Conservation (phyloP, 345 rosid genomes). For the Aethionema arabicum region DNA sequence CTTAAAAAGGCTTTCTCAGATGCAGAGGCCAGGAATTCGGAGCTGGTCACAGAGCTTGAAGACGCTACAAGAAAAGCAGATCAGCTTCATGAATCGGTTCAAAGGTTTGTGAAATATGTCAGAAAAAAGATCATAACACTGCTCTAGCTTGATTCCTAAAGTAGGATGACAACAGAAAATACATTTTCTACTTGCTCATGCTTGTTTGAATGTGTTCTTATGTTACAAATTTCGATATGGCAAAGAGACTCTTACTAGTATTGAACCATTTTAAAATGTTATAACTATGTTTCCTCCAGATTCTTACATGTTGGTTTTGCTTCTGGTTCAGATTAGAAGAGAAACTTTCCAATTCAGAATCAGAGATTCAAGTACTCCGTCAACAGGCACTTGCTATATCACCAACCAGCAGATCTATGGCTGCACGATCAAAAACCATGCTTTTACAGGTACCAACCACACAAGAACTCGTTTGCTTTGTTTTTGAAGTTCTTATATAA, state of each 20-base stretch:
- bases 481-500: constrained; percentile 17
- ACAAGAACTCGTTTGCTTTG: constrained; percentile 8
- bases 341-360: constrained; percentile 91
- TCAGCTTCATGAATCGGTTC: constrained; percentile 92
- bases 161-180: neutral
- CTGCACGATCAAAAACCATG: constrained; percentile 65
- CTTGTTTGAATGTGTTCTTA: constrained; percentile 8
- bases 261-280: neutral
- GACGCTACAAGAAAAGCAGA: constrained; percentile 71
- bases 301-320: constrained; percentile 27
- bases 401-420: constrained; percentile 79
- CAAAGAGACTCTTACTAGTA: constrained; percentile 12
- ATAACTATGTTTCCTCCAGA: neutral
- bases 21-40: constrained; percentile 67
- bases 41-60: constrained; percentile 75
- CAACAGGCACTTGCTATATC: constrained; percentile 95
- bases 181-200: constrained; percentile 1
- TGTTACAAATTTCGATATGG: constrained; percentile 15
- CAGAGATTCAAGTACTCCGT: constrained; percentile 97
- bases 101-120: constrained; percentile 64
- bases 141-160: neutral
- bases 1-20: constrained; percentile 56
- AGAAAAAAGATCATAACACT: neutral
- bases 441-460: constrained; percentile 60
- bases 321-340: constrained; percentile 74